Percentiles rank a stretch among this genome's conserved stretches.
Evolutionary conservation across 2,329 filamentous ascomycete species (phyloP).

Genomic region (Talaromyces pinophilus): DNA sequence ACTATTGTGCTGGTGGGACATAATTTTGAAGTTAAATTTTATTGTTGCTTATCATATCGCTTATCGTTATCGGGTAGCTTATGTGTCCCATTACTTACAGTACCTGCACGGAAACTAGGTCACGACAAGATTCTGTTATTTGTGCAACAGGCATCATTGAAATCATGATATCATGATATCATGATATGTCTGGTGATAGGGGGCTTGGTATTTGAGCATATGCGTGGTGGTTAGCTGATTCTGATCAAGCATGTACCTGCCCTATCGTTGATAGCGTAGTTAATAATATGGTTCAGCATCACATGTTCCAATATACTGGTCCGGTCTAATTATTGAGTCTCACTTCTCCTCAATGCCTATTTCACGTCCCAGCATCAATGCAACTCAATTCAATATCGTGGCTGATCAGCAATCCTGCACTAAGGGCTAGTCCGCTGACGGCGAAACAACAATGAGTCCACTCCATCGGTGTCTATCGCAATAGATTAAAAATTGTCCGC

Average conservation of each 20-base stretch:
- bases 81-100: too few relatives aligned
- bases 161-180: too few relatives aligned
- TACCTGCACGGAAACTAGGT: not conserved
- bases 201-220: not conserved
- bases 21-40: constrained; percentile 7
- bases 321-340: not conserved
- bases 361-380: not conserved
- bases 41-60: constrained; percentile 2
- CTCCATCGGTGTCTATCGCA: not conserved
- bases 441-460: not conserved
- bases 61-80: constrained; percentile 9
- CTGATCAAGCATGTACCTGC: too few relatives aligned
- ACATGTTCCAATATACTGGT: not conserved
- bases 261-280: not conserved
- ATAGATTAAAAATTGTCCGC: not conserved
- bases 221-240: too few relatives aligned
- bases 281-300: not conserved
- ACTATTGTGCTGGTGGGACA: not conserved
- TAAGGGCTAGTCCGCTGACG: constrained; percentile 4
- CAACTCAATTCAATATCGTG: not conserved
- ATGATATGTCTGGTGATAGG: not conserved
- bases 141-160: too few relatives aligned
- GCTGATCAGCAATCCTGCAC: not conserved
- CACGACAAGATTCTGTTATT: not conserved
- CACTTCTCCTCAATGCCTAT: not conserved